These are phyloP conservation scores for Knoxia roxburghii DNA, from an alignment of 257 asterid species.

Conservation along the genomic window DNA sequence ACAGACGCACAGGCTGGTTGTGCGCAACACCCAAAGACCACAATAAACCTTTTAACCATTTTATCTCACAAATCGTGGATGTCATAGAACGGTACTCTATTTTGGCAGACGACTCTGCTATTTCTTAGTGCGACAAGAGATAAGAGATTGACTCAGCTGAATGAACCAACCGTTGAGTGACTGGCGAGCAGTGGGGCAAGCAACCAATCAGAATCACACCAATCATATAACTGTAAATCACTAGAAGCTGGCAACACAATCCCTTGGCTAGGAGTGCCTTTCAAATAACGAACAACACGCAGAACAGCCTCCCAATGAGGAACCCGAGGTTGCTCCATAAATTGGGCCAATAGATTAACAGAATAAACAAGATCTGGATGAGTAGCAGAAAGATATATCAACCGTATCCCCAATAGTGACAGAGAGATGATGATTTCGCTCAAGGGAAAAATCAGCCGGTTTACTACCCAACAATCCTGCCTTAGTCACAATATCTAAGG, in stretches of 20 bases:
- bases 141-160: not conserved
- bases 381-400: not conserved
- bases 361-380: no score
- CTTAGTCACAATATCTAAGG: no score
- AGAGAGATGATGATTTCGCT: no score
- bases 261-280: not conserved
- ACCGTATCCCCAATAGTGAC: no score
- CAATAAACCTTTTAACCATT: not conserved
- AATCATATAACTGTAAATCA: not conserved
- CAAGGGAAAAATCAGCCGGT: no score
- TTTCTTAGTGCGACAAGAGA: not conserved
- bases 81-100: not conserved
- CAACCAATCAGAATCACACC: not conserved
- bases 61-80: not conserved
- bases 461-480: no score
- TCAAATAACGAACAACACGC: not conserved
- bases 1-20: no score
- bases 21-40: no score
- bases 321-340: no score
- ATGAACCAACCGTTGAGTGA: not conserved
- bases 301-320: no score
- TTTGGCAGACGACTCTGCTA: not conserved
- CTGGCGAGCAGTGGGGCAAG: not conserved
- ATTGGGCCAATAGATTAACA: no score
- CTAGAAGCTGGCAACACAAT: not conserved